Conservation (phyloP, 176 grass and related monocot genomes). For the Aegilops speltoides region DNA sequence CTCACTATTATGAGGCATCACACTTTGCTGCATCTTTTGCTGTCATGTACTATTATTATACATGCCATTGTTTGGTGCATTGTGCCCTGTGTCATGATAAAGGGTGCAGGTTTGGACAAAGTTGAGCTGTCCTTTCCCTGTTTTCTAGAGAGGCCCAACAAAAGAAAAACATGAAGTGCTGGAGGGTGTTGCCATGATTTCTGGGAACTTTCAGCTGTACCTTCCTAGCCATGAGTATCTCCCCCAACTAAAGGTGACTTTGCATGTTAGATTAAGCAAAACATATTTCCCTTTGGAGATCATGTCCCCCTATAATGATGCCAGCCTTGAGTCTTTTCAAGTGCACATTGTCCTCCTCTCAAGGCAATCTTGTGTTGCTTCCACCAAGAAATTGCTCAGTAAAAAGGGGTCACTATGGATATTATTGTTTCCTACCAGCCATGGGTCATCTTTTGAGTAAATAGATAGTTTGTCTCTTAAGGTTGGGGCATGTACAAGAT, state of each 20-base stretch:
- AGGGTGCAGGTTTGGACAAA: constrained; percentile 50
- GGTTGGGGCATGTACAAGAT: not conserved
- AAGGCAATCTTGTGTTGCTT: constrained; percentile 33
- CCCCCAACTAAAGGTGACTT: constrained; percentile 47
- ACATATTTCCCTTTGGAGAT: constrained; percentile 64
- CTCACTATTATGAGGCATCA: constrained; percentile 48
- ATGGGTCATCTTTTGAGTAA: constrained; percentile 33
- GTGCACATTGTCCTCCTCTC: constrained; percentile 38
- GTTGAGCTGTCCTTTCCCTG: constrained; percentile 40
- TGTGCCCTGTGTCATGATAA: constrained; percentile 52
- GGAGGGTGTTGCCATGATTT: constrained; percentile 55
- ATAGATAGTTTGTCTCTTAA: constrained; percentile 30
- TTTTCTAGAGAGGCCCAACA: constrained; percentile 28
- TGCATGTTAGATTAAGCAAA: constrained; percentile 48
- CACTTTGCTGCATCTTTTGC: constrained; percentile 51
- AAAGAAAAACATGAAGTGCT: constrained; percentile 32
- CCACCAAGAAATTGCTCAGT: constrained; percentile 45
- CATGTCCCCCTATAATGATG: constrained; percentile 54
- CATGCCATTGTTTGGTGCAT: constrained; percentile 47
- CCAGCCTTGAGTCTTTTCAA: constrained; percentile 53
- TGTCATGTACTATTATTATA: constrained; percentile 36
- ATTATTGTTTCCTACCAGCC: constrained; percentile 24
- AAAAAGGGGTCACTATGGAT: constrained; percentile 12
- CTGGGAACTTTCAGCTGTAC: constrained; percentile 48
- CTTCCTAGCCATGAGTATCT: constrained; percentile 54